These are phyloP conservation scores for Globisporangium polare DNA, from an alignment of 352 stramenopile species.

Conservation along the genomic window DNA sequence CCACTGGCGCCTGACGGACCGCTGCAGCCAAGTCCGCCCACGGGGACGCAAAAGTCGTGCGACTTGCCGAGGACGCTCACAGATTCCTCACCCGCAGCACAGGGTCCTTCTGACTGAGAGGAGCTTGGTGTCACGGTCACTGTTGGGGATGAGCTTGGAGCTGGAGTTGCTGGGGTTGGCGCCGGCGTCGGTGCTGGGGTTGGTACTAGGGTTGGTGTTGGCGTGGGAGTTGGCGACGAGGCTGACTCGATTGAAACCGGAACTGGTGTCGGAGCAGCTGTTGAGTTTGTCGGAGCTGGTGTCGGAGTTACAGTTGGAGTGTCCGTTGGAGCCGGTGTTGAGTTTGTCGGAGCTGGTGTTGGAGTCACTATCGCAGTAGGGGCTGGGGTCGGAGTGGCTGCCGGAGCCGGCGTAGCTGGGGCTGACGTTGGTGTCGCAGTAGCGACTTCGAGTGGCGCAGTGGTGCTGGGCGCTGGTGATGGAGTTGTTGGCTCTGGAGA, in stretches of 20 bases:
- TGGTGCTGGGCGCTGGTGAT: too few relatives aligned
- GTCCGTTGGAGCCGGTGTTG: too few relatives aligned
- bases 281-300: too few relatives aligned
- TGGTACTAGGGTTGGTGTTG: background rate
- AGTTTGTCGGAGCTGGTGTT: too few relatives aligned
- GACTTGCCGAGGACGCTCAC: constrained; percentile 36
- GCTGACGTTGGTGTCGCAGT: too few relatives aligned
- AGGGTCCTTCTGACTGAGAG: background rate
- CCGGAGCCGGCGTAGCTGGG: background rate
- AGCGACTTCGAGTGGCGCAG: too few relatives aligned
- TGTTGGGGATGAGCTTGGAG: background rate
- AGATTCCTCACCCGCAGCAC: constrained; percentile 12
- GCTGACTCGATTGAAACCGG: too few relatives aligned
- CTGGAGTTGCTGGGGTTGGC: background rate
- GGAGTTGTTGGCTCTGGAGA: too few relatives aligned
- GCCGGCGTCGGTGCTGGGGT: background rate
- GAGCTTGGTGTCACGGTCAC: background rate
- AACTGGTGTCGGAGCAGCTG: too few relatives aligned
- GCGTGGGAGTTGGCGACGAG: background rate
- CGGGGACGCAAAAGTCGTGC: constrained; percentile 28
- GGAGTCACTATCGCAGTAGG: too few relatives aligned
- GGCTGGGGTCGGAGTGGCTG: too few relatives aligned
- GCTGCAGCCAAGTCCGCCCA: constrained; percentile 22
- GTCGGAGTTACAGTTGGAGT: too few relatives aligned
- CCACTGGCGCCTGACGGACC: constrained; percentile 15